phyloP scores from a whole-genome alignment of 202 grass and related monocot species.

The Panicum hallii region DNA sequence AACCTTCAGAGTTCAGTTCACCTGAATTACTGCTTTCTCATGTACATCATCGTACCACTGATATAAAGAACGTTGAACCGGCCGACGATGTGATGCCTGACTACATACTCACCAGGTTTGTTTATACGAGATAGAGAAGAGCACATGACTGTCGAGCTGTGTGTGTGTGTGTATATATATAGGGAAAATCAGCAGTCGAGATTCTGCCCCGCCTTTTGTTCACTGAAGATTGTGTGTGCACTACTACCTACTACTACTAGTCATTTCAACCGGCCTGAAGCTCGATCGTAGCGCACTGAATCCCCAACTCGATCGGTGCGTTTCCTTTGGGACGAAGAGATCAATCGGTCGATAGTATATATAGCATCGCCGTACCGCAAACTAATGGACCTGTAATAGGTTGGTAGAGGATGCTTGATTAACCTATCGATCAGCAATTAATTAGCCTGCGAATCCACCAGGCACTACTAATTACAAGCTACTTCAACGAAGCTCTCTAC shows the following conservation, averaged over 20 bases:
- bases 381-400: background rate
- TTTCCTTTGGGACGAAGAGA: slow-evolving; percentile 22
- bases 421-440: background rate
- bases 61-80: background rate
- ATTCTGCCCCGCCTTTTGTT: slow-evolving; percentile 46
- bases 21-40: background rate
- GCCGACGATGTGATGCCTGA: background rate
- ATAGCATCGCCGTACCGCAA: background rate
- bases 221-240: slow-evolving; percentile 32
- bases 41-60: background rate
- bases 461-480: background rate
- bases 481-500: background rate
- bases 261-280: slow-evolving; percentile 31
- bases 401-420: background rate
- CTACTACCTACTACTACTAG: background rate
- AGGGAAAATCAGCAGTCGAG: slow-evolving; percentile 26
- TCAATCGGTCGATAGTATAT: background rate
- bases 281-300: slow-evolving; percentile 3
- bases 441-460: no score
- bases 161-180: no score
- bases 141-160: slow-evolving; percentile 17
- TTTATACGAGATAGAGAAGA: background rate
- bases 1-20: slow-evolving; percentile 1
- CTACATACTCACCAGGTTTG: background rate
- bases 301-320: background rate